Conservation (phyloP, 805 yeast genomes). For the Ogataea naganishii region DNA sequence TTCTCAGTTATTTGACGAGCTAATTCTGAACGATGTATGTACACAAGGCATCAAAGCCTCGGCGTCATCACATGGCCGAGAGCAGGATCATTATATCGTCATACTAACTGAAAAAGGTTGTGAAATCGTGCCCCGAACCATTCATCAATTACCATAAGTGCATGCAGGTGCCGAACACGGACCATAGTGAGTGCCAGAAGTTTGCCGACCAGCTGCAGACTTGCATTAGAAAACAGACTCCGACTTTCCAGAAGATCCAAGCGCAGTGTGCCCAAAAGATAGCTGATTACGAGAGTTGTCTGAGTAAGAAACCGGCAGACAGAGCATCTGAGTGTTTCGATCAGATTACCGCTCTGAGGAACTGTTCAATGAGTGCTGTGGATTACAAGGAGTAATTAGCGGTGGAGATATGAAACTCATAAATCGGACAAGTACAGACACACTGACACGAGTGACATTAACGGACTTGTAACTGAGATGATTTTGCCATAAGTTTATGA, state of each 20-base stretch:
- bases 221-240: conserved; percentile 60
- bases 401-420: not conserved
- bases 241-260: conserved; percentile 64
- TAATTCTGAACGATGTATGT: conserved; percentile 62
- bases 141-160: conserved; percentile 71
- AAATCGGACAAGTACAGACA: no score
- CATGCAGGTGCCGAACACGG: conserved; percentile 45
- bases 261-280: conserved; percentile 49
- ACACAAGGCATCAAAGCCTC: no score
- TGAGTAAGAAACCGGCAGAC: conserved; percentile 36
- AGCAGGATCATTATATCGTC: no score
- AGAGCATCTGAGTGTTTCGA: conserved; percentile 41
- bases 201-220: conserved; percentile 49
- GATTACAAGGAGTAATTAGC: conserved; percentile 2
- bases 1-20: conserved; percentile 45
- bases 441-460: no score
- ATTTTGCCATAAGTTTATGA: no score
- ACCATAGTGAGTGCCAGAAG: conserved; percentile 38
- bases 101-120: conserved; percentile 31
- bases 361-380: conserved; percentile 31
- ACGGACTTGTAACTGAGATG: no score
- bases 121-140: conserved; percentile 65
- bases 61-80: no score
- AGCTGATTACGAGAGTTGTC: conserved; percentile 59
- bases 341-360: conserved; percentile 46